Evolutionary conservation across 1,139 yeast species (phyloP).

Genomic region (Insectozyma bohioensis): DNA sequence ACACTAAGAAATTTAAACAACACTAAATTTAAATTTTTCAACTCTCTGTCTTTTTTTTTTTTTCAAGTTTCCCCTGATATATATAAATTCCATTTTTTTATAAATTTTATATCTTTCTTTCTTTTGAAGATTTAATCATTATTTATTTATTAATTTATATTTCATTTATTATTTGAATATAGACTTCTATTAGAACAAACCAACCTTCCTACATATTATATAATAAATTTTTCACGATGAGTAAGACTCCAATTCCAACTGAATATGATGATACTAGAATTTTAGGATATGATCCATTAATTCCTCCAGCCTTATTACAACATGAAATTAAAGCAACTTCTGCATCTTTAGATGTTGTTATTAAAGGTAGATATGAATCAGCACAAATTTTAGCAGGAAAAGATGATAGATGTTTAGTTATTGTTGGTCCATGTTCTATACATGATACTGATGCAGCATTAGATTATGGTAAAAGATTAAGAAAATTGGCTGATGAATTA

Average conservation of each 20-base stretch:
- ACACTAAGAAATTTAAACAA: too few relatives aligned
- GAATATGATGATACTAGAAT: slow-evolving; percentile 88
- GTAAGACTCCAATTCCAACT: slow-evolving; percentile 58
- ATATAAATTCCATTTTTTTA: too few relatives aligned
- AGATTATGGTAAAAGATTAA: slow-evolving; percentile 75
- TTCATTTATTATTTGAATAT: too few relatives aligned
- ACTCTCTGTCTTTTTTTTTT: too few relatives aligned
- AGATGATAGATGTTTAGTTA: slow-evolving; percentile 77
- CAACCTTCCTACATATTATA: too few relatives aligned
- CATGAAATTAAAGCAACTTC: slow-evolving; percentile 78
- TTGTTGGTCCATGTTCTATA: slow-evolving; percentile 95
- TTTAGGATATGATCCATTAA: slow-evolving; percentile 90
- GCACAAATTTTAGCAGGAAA: slow-evolving; percentile 68
- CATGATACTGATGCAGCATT: slow-evolving; percentile 93
- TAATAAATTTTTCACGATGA: too few relatives aligned
- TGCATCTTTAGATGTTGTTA: slow-evolving; percentile 58
- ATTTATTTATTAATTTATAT: too few relatives aligned
- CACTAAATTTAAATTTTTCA: too few relatives aligned
- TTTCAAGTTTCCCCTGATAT: too few relatives aligned
- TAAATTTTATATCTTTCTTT: too few relatives aligned
- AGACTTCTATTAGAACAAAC: too few relatives aligned
- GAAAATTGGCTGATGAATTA: slow-evolving; percentile 58
- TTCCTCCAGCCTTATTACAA: slow-evolving; percentile 92
- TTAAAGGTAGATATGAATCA: slow-evolving; percentile 76
- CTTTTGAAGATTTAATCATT: too few relatives aligned